Conservation (phyloP, 192 early-diverging fungal genomes). For the Umbelopsis vinacea region DNA sequence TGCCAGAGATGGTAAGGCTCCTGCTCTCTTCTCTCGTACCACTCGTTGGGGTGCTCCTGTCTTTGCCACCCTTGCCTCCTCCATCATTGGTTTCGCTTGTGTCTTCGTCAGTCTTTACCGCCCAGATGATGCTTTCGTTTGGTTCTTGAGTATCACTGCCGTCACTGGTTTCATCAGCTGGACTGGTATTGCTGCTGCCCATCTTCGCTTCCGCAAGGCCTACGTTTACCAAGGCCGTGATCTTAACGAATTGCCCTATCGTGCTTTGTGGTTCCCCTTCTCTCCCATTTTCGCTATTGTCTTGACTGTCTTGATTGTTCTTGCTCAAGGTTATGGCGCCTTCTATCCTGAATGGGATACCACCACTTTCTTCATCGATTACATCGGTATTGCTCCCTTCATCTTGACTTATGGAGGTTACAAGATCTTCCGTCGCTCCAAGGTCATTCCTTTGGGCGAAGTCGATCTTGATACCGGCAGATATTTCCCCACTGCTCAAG, state of each 20-base stretch:
- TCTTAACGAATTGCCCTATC: conserved; percentile 66
- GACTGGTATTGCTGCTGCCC: conserved; percentile 77
- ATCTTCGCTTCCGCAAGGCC: conserved; percentile 82
- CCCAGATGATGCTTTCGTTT: conserved; percentile 55
- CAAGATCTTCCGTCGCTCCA: conserved; percentile 61
- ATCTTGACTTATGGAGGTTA: conserved; percentile 60
- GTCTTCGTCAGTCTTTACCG: conserved; percentile 57
- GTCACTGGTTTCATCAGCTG: conserved; percentile 80
- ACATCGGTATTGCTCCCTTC: conserved; percentile 64
- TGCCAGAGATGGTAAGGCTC: conserved; percentile 77
- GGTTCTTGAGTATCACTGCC: conserved; percentile 65
- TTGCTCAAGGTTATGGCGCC: conserved; percentile 64
- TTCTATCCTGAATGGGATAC: conserved; percentile 57
- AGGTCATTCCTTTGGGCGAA: conserved; percentile 61
- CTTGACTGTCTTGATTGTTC: conserved; percentile 60
- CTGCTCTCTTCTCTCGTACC: conserved; percentile 57
- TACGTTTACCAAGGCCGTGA: conserved; percentile 68
- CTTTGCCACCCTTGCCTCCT: conserved; percentile 51
- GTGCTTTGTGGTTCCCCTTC: conserved; percentile 66
- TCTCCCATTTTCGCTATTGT: conserved; percentile 67
- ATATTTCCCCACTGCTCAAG: conserved; percentile 29
- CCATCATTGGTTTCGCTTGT: conserved; percentile 55
- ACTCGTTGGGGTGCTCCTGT: conserved; percentile 64
- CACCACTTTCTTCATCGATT: conserved; percentile 58
- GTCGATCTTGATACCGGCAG: conserved; percentile 65